Evolutionary conservation across 192 early-diverging fungal species (phyloP).

Genomic region (Coemansia sp.): DNA sequence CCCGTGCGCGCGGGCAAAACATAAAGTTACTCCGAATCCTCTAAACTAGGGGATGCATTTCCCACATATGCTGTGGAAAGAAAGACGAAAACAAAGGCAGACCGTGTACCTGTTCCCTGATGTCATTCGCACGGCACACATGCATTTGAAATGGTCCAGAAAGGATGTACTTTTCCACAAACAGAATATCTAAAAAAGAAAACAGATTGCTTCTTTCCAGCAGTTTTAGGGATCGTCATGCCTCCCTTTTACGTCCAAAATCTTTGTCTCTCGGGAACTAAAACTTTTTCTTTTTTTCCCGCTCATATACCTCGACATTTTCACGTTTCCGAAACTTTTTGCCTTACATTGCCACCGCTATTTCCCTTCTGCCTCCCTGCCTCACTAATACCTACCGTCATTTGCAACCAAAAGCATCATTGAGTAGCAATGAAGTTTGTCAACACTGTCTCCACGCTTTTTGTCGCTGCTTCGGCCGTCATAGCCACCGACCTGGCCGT

Average conservation of each 20-base stretch:
- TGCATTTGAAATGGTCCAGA: too few species aligned
- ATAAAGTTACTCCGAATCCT: too few species aligned
- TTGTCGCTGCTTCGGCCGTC: constrained; percentile 23
- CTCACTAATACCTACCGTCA: background rate
- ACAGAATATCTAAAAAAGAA: too few species aligned
- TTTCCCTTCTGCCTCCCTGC: background rate
- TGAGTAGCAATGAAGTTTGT: constrained; percentile 26
- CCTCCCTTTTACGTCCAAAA: background rate
- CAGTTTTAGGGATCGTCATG: background rate
- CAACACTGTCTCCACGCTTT: constrained; percentile 10
- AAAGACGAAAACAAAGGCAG: too few species aligned
- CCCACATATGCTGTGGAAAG: too few species aligned
- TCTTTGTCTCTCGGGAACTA: background rate
- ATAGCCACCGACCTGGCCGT: constrained; percentile 15
- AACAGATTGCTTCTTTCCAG: background rate
- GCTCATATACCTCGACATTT: background rate
- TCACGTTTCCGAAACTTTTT: background rate
- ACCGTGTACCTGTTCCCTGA: too few species aligned
- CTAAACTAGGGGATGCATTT: too few species aligned
- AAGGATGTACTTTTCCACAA: too few species aligned
- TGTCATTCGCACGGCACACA: too few species aligned
- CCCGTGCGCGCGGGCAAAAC: too few species aligned
- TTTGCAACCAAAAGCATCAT: background rate
- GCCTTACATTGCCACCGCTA: background rate
- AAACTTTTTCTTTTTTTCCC: background rate